These are phyloP conservation scores for Lachancea sp. DNA, from an alignment of 805 yeast genomes.

Conservation along the genomic window DNA sequence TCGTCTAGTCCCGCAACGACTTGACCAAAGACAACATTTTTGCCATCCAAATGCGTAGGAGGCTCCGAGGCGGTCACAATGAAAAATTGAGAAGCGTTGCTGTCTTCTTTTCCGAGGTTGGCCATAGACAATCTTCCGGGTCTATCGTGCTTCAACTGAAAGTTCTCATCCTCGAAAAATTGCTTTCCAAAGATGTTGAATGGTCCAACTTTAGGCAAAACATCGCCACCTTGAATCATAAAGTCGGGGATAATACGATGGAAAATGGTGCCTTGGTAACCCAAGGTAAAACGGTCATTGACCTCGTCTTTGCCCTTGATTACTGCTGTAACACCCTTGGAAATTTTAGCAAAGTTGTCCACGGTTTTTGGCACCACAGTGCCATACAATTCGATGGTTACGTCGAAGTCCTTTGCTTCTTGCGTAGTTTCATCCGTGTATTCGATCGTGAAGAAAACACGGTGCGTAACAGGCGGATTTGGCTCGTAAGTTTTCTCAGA, in stretches of 20 bases:
- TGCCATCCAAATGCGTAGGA: constrained; percentile 45
- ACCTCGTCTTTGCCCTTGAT: constrained; percentile 22
- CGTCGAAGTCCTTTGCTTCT: constrained; percentile 17
- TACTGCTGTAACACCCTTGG: constrained; percentile 38
- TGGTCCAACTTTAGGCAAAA: constrained; percentile 73
- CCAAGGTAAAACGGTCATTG: constrained; percentile 21
- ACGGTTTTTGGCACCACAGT: constrained; percentile 58
- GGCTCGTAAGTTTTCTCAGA: constrained; percentile 22
- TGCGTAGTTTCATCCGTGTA: constrained; percentile 18
- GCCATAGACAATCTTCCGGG: constrained; percentile 69
- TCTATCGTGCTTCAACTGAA: constrained; percentile 58
- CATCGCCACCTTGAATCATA: constrained; percentile 88
- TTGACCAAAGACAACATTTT: constrained; percentile 76
- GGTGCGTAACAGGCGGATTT: constrained; percentile 31
- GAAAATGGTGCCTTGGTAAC: constrained; percentile 57
- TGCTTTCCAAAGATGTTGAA: constrained; percentile 67
- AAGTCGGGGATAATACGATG: constrained; percentile 68
- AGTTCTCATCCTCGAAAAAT: constrained; percentile 71
- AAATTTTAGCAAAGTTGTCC: constrained; percentile 48
- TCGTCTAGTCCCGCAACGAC: constrained; percentile 57
- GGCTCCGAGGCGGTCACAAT: constrained; percentile 45
- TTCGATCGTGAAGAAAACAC: constrained; percentile 23
- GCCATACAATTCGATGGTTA: constrained; percentile 61
- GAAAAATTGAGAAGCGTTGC: constrained; percentile 67
- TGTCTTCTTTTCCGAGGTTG: constrained; percentile 53